Evolutionary conservation across 1,284 basidiomycete species (phyloP), one percentile per base, ranked within the genome.

Genomic region (Agaricales sp.): DNA sequence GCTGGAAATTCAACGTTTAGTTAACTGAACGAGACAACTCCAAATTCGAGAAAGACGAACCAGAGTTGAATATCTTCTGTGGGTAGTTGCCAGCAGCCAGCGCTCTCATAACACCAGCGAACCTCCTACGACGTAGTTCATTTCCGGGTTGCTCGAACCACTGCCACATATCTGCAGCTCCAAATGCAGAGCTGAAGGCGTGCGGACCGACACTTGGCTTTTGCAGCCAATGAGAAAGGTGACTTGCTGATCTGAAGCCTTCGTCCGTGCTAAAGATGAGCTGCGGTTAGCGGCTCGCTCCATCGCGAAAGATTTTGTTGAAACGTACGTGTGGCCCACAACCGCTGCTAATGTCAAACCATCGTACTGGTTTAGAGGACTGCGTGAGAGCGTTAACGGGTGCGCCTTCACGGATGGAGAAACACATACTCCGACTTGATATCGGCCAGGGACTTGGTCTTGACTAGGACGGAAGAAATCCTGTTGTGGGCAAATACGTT

Each of bases 1-100:
- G 51, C 55, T 56, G 20, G 6, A 3, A 41, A 41, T 18, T 14
- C 26, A 30, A 30, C n/a, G n/a, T n/a, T n/a, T n/a, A n/a, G n/a
- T n/a, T n/a, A n/a, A n/a, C n/a, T n/a, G n/a, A n/a, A n/a, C n/a
- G n/a, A n/a, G n/a, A n/a, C n/a, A n/a, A n/a, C n/a, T n/a, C n/a
- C 30, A n/a, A 35, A 11, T 8, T 35, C 8, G 30, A 35, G 30
- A 35, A 8, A 41, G 18, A 18, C 39, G 6, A 6, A 41, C 39
- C 39, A 16, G 13, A 4, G 19, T n/a, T 41, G 39, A 41, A 41
- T n/a, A 41, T 41, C 39, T 16, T 41, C 8, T 41, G n/a, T 4
- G 39, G 39, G 39, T 41, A 41, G 16, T 20, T 20, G 19, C 39
- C 39, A 41, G 39, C 39, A 6, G n/a, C 39, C 8, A 41, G 13